Conservation (phyloP, 495 filamentous ascomycete genomes). For the Neurospora hispaniola region DNA sequence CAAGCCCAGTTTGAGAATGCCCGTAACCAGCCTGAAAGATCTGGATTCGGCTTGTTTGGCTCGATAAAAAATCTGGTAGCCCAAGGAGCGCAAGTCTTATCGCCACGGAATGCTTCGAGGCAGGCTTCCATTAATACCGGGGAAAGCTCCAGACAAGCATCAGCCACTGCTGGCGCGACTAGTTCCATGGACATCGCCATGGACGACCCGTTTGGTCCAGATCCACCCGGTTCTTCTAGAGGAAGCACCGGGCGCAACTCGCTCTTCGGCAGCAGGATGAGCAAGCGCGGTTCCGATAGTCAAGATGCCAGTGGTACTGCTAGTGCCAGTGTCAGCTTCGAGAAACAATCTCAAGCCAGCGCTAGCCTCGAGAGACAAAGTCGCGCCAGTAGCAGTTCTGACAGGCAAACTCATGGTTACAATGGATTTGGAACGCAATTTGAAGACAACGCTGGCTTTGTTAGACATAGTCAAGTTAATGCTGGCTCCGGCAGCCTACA, state of each 20-base stretch:
- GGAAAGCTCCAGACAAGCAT: not conserved
- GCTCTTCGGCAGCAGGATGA: conserved; percentile 10
- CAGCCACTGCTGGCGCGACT: not conserved
- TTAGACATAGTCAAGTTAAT: accelerated
- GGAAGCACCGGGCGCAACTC: conserved; percentile 8
- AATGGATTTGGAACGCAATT: not conserved
- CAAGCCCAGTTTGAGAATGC: not conserved
- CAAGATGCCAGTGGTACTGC: not conserved
- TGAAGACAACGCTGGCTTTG: not conserved
- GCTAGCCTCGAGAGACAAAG: not conserved
- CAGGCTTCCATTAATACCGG: not conserved
- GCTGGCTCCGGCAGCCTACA: not conserved
- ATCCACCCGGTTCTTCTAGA: conserved; percentile 13
- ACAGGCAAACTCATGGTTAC: not conserved
- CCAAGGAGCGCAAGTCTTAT: conserved; percentile 17
- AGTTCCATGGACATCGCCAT: conserved; percentile 1
- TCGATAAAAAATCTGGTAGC: conserved; percentile 19
- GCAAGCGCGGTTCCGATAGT: not conserved
- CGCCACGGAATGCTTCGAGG: conserved; percentile 9
- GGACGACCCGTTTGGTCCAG: conserved; percentile 26
- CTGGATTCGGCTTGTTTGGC: conserved; percentile 17
- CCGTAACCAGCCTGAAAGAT: conserved; percentile 5
- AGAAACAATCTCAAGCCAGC: not conserved
- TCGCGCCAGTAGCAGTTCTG: not conserved
- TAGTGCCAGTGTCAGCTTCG: not conserved